Conservation (phyloP, 495 filamentous ascomycete species). For the Parathielavia hyrcaniae region DNA sequence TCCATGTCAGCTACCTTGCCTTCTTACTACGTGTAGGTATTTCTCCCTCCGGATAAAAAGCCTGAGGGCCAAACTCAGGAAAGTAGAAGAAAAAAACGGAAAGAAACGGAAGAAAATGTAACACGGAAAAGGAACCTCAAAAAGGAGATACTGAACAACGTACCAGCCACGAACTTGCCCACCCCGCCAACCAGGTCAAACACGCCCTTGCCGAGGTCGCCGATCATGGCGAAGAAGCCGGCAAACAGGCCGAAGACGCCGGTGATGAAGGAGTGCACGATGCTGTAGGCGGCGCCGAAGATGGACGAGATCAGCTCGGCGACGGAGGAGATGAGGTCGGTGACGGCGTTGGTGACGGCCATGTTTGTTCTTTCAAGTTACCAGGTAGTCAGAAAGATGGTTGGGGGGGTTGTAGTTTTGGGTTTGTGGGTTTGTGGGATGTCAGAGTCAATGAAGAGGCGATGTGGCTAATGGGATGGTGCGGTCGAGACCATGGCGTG, state of each 20-base stretch:
- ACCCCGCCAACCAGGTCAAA: slow-evolving; percentile 31
- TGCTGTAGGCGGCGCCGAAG: slow-evolving; percentile 26
- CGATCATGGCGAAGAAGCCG: slow-evolving; percentile 27
- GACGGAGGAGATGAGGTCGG: slow-evolving; percentile 32
- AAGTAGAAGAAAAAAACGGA: too few species aligned
- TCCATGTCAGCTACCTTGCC: background rate
- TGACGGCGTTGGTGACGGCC: slow-evolving; percentile 30
- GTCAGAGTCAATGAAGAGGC: background rate
- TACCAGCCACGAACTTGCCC: slow-evolving; percentile 33
- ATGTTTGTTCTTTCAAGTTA: slow-evolving; percentile 21
- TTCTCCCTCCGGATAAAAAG: too few species aligned
- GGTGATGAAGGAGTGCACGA: slow-evolving; percentile 28
- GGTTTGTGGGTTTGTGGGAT: background rate
- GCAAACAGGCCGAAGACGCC: slow-evolving; percentile 25
- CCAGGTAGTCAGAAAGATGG: too few species aligned
- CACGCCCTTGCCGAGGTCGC: slow-evolving; percentile 28
- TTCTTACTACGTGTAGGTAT: background rate
- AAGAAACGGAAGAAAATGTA: too few species aligned
- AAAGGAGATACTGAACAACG: slow-evolving; percentile 1
- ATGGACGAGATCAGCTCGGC: slow-evolving; percentile 32
- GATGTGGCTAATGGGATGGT: background rate
- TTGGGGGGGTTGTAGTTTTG: background rate
- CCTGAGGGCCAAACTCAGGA: background rate
- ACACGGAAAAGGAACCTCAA: too few species aligned
- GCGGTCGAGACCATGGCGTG: background rate